phyloP scores from a whole-genome alignment of 805 yeast species.

The Cephaloascus fragrans region DNA sequence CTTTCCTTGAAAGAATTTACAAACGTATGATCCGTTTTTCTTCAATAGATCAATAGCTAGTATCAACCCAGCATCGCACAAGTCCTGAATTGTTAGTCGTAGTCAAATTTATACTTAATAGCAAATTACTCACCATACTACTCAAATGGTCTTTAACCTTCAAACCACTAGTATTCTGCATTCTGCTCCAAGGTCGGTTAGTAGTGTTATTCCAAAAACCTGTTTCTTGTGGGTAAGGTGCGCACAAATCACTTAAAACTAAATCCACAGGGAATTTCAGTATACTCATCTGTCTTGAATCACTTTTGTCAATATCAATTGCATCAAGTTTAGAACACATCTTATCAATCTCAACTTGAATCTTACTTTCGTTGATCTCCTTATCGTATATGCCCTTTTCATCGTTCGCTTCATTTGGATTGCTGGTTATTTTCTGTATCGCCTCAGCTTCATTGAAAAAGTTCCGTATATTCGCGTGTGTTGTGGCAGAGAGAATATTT shows the following conservation, averaged over 20 bases:
- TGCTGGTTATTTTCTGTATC: background rate
- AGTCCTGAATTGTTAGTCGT: slow-evolving; percentile 35
- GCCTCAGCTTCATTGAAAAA: slow-evolving; percentile 29
- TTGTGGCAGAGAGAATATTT: slow-evolving; percentile 59
- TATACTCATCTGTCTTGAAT: background rate
- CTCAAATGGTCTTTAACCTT: slow-evolving; percentile 71
- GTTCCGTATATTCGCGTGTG: slow-evolving; percentile 46
- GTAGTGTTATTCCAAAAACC: slow-evolving; percentile 55
- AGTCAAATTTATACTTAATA: background rate
- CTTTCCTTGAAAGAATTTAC: slow-evolving; percentile 78
- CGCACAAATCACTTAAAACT: slow-evolving; percentile 79
- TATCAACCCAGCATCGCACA: slow-evolving; percentile 85
- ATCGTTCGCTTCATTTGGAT: background rate
- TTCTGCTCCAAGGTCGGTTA: slow-evolving; percentile 79
- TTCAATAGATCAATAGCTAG: slow-evolving; percentile 63
- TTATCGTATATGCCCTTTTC: background rate
- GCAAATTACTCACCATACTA: slow-evolving; percentile 49
- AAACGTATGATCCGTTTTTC: slow-evolving; percentile 64
- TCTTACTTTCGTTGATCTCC: background rate
- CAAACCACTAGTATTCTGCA: slow-evolving; percentile 85
- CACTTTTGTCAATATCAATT: slow-evolving; percentile 11
- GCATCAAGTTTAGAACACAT: slow-evolving; percentile 1
- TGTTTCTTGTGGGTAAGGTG: slow-evolving; percentile 40
- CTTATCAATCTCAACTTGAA: background rate
- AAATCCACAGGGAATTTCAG: slow-evolving; percentile 42